Percentiles rank a stretch among this genome's conserved stretches.
Evolutionary conservation across 306 rosid species (phyloP).

Genomic region (Cyamopsis tetragonoloba): DNA sequence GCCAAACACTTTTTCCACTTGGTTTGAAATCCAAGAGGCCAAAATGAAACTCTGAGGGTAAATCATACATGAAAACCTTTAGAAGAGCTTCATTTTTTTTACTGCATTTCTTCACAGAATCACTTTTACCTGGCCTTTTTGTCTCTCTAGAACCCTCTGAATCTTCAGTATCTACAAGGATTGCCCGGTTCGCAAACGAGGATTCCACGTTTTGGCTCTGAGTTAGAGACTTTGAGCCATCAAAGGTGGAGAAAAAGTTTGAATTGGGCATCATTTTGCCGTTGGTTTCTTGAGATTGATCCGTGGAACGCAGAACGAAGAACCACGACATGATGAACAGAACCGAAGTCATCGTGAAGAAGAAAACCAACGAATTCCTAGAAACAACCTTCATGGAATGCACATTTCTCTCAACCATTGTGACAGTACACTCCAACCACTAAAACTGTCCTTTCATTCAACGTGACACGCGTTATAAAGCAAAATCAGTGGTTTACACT

Average conservation of each 20-base stretch:
- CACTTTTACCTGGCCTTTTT: neutral
- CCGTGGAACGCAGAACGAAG: constrained; percentile 51
- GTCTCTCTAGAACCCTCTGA: constrained; percentile 3
- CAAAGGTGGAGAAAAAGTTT: constrained; percentile 17
- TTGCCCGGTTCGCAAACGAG: constrained; percentile 43
- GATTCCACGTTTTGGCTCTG: constrained; percentile 27
- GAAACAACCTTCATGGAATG: constrained; percentile 33
- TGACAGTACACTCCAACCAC: neutral
- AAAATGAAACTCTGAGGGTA: constrained; percentile 63
- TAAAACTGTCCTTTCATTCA: too few relatives aligned
- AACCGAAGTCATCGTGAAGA: constrained; percentile 44
- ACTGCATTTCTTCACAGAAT: constrained; percentile 20
- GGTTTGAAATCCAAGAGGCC: constrained; percentile 63
- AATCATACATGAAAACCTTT: constrained; percentile 75
- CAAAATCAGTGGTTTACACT: too few relatives aligned
- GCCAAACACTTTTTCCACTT: constrained; percentile 54
- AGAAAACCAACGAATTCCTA: constrained; percentile 42
- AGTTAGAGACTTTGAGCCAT: constrained; percentile 9
- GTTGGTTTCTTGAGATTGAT: constrained; percentile 27
- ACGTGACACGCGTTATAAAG: too few relatives aligned
- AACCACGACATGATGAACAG: constrained; percentile 58
- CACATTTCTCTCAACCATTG: constrained; percentile 31
- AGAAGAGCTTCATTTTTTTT: constrained; percentile 28
- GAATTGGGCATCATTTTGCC: constrained; percentile 40
- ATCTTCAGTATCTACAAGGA: constrained; percentile 38